These are phyloP conservation scores for Monosporascus sp. DNA, from an alignment of 2,329 filamentous ascomycete genomes.

Conservation along the genomic window DNA sequence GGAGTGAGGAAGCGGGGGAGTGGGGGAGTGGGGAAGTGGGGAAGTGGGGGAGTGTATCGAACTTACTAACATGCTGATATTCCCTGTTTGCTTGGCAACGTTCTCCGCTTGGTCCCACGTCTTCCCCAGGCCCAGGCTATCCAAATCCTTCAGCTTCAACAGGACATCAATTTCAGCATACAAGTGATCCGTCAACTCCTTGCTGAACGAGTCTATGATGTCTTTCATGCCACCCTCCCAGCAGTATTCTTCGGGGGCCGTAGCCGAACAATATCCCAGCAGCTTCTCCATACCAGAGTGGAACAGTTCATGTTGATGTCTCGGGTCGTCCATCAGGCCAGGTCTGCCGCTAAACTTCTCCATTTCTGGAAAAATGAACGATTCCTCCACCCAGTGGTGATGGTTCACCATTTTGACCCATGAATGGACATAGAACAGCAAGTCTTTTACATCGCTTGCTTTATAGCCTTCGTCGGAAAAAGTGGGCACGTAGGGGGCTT, in stretches of 20 bases:
- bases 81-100: conserved; percentile 10
- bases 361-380: conserved; percentile 28
- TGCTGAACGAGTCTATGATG: conserved; percentile 17
- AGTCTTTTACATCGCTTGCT: conserved; percentile 16
- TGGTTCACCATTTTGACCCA: conserved; percentile 30
- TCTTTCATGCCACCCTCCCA: conserved; percentile 19
- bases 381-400: conserved; percentile 30
- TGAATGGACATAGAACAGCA: conserved; percentile 23
- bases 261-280: conserved; percentile 18
- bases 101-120: conserved; percentile 11
- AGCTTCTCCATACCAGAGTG: conserved; percentile 22
- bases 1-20: too few species aligned
- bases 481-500: conserved; percentile 20
- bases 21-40: too few species aligned
- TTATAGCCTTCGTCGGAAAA: conserved; percentile 4
- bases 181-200: conserved; percentile 19
- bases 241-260: conserved; percentile 15
- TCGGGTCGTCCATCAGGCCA: conserved; percentile 26
- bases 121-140: conserved; percentile 10
- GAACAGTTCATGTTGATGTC: conserved; percentile 28
- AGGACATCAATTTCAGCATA: conserved; percentile 23
- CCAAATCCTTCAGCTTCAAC: conserved; percentile 14
- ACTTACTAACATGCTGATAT: conserved; percentile 10
- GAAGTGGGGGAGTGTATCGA: neutral
- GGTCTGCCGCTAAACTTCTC: conserved; percentile 23